Evolutionary conservation across 257 asterid genomes (phyloP).

Genomic region (Paulownia fortunei): DNA sequence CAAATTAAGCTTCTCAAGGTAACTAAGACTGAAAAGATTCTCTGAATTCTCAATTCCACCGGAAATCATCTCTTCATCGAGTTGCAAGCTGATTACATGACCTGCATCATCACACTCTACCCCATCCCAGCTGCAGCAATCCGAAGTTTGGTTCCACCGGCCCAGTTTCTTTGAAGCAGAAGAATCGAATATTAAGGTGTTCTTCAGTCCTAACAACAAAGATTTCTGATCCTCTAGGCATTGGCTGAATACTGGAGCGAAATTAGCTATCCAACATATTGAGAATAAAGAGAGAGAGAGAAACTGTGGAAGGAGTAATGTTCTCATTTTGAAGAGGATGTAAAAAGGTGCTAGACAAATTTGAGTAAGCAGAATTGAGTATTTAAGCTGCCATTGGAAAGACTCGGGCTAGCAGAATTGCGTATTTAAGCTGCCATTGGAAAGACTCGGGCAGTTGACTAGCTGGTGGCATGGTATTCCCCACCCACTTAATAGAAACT

Average conservation of each 20-base stretch:
- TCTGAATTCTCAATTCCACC: conserved; percentile 37
- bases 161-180: conserved; percentile 34
- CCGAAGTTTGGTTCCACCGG: conserved; percentile 34
- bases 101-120: conserved; percentile 49
- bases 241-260: conserved; percentile 19
- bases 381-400: no score
- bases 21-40: conserved; percentile 34
- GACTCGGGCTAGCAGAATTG: no score
- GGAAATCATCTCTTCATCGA: conserved; percentile 35
- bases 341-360: background rate
- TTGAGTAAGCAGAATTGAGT: no score
- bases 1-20: conserved; percentile 40
- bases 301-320: no score
- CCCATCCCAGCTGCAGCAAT: conserved; percentile 61
- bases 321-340: conserved; percentile 5
- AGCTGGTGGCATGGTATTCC: no score
- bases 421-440: no score
- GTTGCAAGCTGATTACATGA: conserved; percentile 40
- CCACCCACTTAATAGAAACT: no score
- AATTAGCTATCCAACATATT: background rate
- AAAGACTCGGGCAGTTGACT: no score
- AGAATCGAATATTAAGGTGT: conserved; percentile 23
- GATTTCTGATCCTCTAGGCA: conserved; percentile 41
- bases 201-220: conserved; percentile 36
- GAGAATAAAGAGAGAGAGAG: background rate